Base-by-base conservation (phyloP, 2,329 filamentous ascomycete species). In the Basipetospora chlamydospora region DNA sequence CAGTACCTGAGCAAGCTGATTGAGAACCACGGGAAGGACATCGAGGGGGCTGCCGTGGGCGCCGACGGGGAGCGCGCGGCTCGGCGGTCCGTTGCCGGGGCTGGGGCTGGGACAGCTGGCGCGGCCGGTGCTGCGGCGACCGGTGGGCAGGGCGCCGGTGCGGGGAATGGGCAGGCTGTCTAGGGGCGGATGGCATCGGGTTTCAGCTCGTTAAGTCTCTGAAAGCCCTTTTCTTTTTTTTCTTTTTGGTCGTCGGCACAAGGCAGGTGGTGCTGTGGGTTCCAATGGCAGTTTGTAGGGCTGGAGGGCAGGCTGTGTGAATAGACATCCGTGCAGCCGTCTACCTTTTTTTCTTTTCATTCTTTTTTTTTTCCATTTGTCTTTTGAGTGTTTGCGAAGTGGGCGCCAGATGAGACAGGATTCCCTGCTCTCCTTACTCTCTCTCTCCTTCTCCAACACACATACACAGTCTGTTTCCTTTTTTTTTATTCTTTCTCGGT, bases 1-100 rank as follows among this genome's bases (percentile, higher is more conserved):
- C 58, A 64, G 35, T 61, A 72, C 37, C 57, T 79, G 3, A 71
- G 69, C 25, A 55, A 57, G 31, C 57, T 76, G 15, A 50, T 78
- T 10, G 72, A 73, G 38, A 65, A 15, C 8, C 36, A 33, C n/a
- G 33, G 33, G 29, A 37, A 37, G 3, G 25, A 23, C 4, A 6
- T 20, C 11, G 26, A 35, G 8, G 25, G 23, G 8, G 33, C 33
- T 8, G 11, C n/a, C n/a, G n/a, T n/a, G n/a, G n/a, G n/a, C n/a
- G n/a, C 25, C 25, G n/a, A 26, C 9, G 25, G 8, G 9, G 25
- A 26, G n/a, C n/a, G n/a, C n/a, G n/a, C n/a, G n/a, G n/a, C n/a
- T n/a, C n/a, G n/a, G n/a, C n/a, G n/a, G n/a, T n/a, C n/a, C n/a
- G n/a, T n/a, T n/a, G n/a, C n/a, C n/a, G n/a, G n/a, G n/a, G n/a